Evolutionary conservation across 208 protist genomes (phyloP).

Genomic region (Leishmania lainsoni): DNA sequence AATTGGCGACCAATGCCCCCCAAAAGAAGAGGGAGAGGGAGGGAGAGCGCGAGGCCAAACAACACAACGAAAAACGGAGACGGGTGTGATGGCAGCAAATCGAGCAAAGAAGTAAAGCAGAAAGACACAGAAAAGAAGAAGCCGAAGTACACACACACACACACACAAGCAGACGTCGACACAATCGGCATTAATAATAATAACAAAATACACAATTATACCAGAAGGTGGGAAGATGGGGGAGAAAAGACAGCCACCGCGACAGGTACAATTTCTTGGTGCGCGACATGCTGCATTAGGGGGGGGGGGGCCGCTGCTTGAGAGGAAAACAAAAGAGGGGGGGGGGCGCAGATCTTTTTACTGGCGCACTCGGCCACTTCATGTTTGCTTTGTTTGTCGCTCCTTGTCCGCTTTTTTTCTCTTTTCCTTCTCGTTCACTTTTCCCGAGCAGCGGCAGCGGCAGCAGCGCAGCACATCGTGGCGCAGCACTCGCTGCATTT

Average conservation of each 20-base stretch:
- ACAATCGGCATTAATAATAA: neutral
- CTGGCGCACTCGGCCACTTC: neutral
- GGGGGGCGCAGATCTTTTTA: neutral
- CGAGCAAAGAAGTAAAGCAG: too few species aligned
- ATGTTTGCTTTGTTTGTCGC: neutral
- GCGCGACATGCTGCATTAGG: too few species aligned
- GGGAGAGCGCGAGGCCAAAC: neutral
- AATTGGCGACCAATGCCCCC: neutral
- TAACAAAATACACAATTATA: neutral
- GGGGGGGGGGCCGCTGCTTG: too few species aligned
- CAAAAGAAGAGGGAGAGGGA: neutral
- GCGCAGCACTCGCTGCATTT: neutral
- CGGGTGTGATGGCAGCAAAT: too few species aligned
- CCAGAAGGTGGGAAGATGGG: neutral
- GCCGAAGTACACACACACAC: neutral
- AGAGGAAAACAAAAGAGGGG: neutral
- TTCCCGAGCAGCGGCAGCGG: neutral
- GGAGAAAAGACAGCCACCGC: constrained; percentile 6
- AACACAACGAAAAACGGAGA: neutral
- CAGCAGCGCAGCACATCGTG: neutral
- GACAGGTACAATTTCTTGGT: neutral
- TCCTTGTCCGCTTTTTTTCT: neutral
- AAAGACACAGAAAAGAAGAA: neutral
- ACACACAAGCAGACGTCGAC: neutral
- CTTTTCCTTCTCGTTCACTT: neutral